Evolutionary conservation across 108 stramenopile genomes (phyloP).

Genomic region (Seminavis robusta): DNA sequence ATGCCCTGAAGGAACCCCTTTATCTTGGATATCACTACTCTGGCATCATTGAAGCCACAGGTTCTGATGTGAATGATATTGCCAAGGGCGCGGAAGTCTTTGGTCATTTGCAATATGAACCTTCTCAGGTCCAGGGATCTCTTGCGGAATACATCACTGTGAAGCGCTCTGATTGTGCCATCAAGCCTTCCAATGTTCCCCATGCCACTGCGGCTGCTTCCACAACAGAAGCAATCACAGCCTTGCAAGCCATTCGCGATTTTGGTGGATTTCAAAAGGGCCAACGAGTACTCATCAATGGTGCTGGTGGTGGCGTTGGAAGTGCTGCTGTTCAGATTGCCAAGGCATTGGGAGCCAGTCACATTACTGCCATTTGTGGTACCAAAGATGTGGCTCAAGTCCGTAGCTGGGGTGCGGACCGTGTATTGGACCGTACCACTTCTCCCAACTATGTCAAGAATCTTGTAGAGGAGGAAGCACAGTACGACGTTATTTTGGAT

Average conservation of each 20-base stretch:
- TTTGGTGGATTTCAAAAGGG: slow-evolving; percentile 6
- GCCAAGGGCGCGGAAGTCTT: slow-evolving; percentile 14
- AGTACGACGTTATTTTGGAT: slow-evolving; percentile 32
- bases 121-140: slow-evolving; percentile 20
- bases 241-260: slow-evolving; percentile 28
- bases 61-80: slow-evolving; percentile 6
- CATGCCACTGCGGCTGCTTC: slow-evolving; percentile 14
- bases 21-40: slow-evolving; percentile 19
- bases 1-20: slow-evolving; percentile 20
- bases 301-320: slow-evolving; percentile 38
- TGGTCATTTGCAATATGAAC: slow-evolving; percentile 28
- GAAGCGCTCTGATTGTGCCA: slow-evolving; percentile 9
- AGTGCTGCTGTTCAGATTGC: slow-evolving; percentile 33
- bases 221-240: slow-evolving; percentile 25
- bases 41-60: slow-evolving; percentile 13
- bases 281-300: slow-evolving; percentile 23
- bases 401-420: slow-evolving; percentile 14
- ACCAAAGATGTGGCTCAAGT: slow-evolving; percentile 31
- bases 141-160: slow-evolving; percentile 29
- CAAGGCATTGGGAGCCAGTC: slow-evolving; percentile 9
- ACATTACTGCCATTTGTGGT: slow-evolving; percentile 29
- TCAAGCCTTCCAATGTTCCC: neutral
- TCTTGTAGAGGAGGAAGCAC: neutral
- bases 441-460: neutral
- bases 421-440: slow-evolving; percentile 27